These are phyloP conservation scores for Parietichytrium sp. DNA, from an alignment of 108 stramenopile species.

Conservation along the genomic window DNA sequence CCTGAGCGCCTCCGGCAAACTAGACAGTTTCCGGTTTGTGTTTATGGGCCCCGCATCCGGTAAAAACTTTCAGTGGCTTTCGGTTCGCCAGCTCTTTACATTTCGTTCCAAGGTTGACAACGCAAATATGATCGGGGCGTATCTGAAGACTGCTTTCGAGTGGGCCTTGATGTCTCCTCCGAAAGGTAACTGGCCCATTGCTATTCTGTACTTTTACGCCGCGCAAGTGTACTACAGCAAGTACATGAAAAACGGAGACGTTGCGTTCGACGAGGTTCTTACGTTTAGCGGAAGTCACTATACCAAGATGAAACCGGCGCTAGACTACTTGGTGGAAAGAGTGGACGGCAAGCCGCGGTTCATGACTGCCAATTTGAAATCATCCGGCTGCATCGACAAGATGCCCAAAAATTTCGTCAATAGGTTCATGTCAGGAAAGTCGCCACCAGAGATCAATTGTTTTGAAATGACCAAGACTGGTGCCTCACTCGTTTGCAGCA, in stretches of 20 bases:
- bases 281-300: neutral
- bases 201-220: neutral
- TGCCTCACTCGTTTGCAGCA: neutral
- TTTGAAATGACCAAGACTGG: neutral
- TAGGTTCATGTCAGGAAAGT: neutral
- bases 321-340: neutral
- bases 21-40: too few species aligned
- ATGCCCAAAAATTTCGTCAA: neutral
- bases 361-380: too few species aligned
- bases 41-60: too few species aligned
- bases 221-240: neutral
- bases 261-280: neutral
- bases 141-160: conserved; percentile 26
- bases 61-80: neutral
- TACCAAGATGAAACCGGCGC: neutral
- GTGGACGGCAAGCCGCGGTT: neutral
- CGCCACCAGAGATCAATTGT: neutral
- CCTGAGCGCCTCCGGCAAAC: neutral
- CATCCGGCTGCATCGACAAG: too few species aligned
- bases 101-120: neutral
- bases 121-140: neutral
- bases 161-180: conserved; percentile 1
- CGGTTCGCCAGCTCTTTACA: neutral
- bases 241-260: too few species aligned
- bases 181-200: neutral